phyloP scores from a whole-genome alignment of 2,329 filamentous ascomycete genomes.

The Aspergillus sp. region DNA sequence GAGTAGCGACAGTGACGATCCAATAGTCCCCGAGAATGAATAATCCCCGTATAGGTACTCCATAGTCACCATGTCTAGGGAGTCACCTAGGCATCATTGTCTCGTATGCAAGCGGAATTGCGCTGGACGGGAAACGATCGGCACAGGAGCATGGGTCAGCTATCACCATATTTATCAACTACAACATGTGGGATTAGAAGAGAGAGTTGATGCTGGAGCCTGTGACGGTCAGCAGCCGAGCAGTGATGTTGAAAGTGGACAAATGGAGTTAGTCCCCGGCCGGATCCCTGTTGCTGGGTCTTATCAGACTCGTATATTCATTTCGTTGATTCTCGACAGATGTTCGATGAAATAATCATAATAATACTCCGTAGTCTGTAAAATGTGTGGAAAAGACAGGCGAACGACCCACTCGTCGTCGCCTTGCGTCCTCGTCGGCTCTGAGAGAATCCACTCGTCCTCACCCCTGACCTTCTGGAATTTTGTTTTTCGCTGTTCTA shows the following conservation, averaged over 20 bases:
- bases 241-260: too few species aligned
- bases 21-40: not conserved
- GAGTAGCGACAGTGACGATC: not conserved
- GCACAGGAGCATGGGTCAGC: not conserved
- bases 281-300: not conserved
- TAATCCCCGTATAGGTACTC: not conserved
- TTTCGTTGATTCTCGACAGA: too few species aligned
- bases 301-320: not conserved
- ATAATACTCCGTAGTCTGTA: too few species aligned
- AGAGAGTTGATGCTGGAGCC: too few species aligned
- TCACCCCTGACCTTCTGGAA: slow-evolving; percentile 23
- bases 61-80: too few species aligned
- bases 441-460: not conserved
- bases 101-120: not conserved
- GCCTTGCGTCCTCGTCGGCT: not conserved
- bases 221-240: too few species aligned
- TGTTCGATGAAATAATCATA: too few species aligned
- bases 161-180: not conserved
- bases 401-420: not conserved
- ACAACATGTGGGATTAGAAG: not conserved
- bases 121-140: not conserved
- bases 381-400: too few species aligned
- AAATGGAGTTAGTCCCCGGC: not conserved
- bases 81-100: not conserved
- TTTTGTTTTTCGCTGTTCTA: slow-evolving; percentile 9